phyloP scores from a whole-genome alignment of 2,329 filamentous ascomycete genomes.

The Colletotrichum viniferum region DNA sequence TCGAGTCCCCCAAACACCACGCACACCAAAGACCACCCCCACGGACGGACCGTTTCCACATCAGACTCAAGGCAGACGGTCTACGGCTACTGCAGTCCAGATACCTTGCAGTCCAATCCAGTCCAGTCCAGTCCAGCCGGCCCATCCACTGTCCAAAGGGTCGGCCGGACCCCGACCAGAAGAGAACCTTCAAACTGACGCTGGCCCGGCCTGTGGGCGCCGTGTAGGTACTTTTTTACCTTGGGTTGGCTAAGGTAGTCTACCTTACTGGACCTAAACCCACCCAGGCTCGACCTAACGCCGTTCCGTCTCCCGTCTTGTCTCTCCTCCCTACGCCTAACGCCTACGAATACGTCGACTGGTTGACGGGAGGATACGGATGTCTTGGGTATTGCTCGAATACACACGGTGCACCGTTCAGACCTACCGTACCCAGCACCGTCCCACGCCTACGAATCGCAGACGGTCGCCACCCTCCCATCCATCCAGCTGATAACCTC shows the following conservation, averaged over 20 bases:
- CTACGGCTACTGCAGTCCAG: background rate
- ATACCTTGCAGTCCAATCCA: background rate
- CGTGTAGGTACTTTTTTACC: background rate
- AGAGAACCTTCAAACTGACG: background rate
- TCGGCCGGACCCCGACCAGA: background rate
- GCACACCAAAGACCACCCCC: background rate
- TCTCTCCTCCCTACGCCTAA: background rate
- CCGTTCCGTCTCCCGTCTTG: background rate
- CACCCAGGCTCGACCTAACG: background rate
- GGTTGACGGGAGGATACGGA: background rate
- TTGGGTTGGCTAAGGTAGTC: background rate
- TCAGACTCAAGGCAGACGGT: background rate
- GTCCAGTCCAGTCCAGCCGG: background rate
- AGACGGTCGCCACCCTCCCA: conserved; percentile 20
- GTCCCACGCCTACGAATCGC: conserved; percentile 9
- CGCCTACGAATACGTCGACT: background rate
- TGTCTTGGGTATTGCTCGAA: background rate
- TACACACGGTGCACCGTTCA: background rate
- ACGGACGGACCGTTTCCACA: background rate
- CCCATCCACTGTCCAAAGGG: background rate
- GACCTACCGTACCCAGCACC: background rate
- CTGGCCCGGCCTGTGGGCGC: background rate
- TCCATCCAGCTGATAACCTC: conserved; percentile 27
- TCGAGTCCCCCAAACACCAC: background rate
- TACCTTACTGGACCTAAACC: background rate